Percentiles rank a stretch among this genome's conserved stretches.
Evolutionary conservation across 2,329 filamentous ascomycete genomes (phyloP).

Genomic region (Epichloe baconii): DNA sequence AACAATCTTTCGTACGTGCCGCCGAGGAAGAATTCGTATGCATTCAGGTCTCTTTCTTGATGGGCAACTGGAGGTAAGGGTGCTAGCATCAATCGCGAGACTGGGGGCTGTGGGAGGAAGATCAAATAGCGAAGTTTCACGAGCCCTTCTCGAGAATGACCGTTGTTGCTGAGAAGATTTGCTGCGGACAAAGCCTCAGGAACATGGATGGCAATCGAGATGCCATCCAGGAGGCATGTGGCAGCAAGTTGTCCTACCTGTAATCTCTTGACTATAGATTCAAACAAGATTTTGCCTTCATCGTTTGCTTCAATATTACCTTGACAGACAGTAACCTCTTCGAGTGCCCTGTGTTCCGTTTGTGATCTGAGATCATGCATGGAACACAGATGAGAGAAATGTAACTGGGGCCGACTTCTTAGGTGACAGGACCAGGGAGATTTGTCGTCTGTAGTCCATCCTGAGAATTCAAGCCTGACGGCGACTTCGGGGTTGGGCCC

Average conservation of each 20-base stretch:
- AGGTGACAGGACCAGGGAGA: constrained; percentile 17
- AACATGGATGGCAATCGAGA: constrained; percentile 24
- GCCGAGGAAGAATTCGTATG: constrained; percentile 18
- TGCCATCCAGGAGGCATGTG: constrained; percentile 15
- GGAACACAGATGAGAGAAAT: constrained; percentile 24
- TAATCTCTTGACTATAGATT: constrained; percentile 21
- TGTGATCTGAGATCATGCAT: constrained; percentile 17
- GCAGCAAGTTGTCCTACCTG: constrained; percentile 22
- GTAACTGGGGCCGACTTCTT: constrained; percentile 11
- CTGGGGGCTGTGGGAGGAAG: constrained; percentile 18
- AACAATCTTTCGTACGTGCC: constrained; percentile 21
- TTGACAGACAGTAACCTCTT: constrained; percentile 6
- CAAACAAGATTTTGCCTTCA: constrained; percentile 10
- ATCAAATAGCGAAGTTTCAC: constrained; percentile 24
- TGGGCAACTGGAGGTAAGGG: constrained; percentile 7
- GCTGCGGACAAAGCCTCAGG: neutral
- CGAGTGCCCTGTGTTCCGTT: constrained; percentile 2
- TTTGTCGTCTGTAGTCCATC: constrained; percentile 7
- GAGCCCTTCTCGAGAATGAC: neutral
- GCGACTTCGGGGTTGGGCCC: constrained; percentile 2
- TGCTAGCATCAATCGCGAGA: constrained; percentile 13
- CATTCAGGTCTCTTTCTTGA: constrained; percentile 4
- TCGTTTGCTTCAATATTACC: constrained; percentile 10
- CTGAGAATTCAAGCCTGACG: constrained; percentile 7
- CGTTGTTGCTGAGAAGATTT: neutral